Percentiles rank a stretch among this genome's conserved stretches.
phyloP scores from a whole-genome alignment of 768 basidiomycete species.

The Suillus cothurnatus region DNA sequence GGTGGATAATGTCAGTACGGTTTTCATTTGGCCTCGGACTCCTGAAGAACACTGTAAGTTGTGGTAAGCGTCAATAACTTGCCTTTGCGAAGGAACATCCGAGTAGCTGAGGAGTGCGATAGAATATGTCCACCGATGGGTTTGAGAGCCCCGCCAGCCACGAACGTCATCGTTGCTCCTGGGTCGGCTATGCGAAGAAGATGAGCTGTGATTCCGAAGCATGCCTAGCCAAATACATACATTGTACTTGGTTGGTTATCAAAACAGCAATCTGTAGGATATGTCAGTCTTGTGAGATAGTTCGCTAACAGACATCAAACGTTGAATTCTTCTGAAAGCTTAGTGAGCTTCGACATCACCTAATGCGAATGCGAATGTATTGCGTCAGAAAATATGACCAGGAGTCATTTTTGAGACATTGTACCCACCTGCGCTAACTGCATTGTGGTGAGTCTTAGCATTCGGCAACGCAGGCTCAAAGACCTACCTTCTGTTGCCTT shows the following conservation, averaged over 20 bases:
- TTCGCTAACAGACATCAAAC: constrained; percentile 39
- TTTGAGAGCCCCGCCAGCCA: constrained; percentile 90
- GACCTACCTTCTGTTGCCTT: constrained; percentile 81
- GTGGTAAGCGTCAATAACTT: constrained; percentile 11
- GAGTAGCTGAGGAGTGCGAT: constrained; percentile 85
- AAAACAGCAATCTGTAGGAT: constrained; percentile 71
- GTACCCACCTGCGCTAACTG: constrained; percentile 77
- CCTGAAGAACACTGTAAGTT: background rate
- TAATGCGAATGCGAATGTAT: constrained; percentile 30
- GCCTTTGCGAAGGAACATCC: constrained; percentile 90
- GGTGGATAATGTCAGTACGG: background rate
- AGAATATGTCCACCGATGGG: constrained; percentile 90
- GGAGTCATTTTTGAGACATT: constrained; percentile 6
- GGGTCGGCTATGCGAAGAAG: constrained; percentile 69
- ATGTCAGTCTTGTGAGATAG: constrained; percentile 9
- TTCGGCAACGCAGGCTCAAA: background rate
- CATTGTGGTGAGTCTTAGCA: constrained; percentile 17
- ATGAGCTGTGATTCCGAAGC: background rate
- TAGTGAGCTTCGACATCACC: constrained; percentile 91
- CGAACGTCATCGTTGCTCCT: constrained; percentile 93
- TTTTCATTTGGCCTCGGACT: background rate
- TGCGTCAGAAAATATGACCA: background rate
- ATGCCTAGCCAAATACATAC: constrained; percentile 37
- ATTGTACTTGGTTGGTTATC: constrained; percentile 93
- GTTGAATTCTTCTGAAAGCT: constrained; percentile 91